Percentiles rank a stretch among this genome's conserved stretches.
These are phyloP conservation scores for Pestalotiopsis sp. DNA, from an alignment of 2,329 filamentous ascomycete genomes.

Conservation along the genomic window DNA sequence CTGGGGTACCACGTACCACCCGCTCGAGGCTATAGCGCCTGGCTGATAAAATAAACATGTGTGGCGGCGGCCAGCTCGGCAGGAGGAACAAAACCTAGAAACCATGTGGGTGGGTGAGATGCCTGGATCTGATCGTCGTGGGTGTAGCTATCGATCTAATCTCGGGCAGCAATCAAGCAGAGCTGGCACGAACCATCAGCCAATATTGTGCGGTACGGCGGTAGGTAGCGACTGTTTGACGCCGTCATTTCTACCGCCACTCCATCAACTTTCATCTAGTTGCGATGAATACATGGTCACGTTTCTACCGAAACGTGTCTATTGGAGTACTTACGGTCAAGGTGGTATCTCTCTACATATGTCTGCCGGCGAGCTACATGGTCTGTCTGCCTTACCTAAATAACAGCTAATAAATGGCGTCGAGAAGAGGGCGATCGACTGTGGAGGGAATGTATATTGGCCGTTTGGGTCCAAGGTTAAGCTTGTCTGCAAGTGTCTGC, in stretches of 20 bases:
- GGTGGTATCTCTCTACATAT: not conserved
- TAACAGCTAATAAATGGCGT: slow-evolving; percentile 20
- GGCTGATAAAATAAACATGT: slow-evolving; percentile 17
- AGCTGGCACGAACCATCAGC: not conserved
- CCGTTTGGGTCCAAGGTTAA: not conserved
- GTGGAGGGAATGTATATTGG: not conserved
- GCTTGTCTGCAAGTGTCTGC: not conserved
- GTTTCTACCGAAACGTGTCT: too few species aligned
- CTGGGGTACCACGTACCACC: not conserved
- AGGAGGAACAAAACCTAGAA: slow-evolving; percentile 17
- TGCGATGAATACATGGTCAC: too few species aligned
- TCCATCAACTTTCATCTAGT: too few species aligned
- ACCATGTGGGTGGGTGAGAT: slow-evolving; percentile 26
- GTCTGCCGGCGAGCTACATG: not conserved
- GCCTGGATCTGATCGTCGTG: slow-evolving; percentile 37
- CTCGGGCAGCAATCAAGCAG: not conserved
- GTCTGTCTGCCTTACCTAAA: slow-evolving; percentile 17
- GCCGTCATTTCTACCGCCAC: too few species aligned
- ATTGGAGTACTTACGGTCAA: not conserved
- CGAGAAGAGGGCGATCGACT: slow-evolving; percentile 17
- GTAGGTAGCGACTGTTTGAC: not conserved
- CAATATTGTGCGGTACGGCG: too few species aligned
- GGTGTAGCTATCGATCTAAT: not conserved
- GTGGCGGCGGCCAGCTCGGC: slow-evolving; percentile 18
- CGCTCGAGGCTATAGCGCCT: slow-evolving; percentile 22